phyloP scores from a whole-genome alignment of 352 stramenopile genomes.

The Peronosclerospora sorghi region DNA sequence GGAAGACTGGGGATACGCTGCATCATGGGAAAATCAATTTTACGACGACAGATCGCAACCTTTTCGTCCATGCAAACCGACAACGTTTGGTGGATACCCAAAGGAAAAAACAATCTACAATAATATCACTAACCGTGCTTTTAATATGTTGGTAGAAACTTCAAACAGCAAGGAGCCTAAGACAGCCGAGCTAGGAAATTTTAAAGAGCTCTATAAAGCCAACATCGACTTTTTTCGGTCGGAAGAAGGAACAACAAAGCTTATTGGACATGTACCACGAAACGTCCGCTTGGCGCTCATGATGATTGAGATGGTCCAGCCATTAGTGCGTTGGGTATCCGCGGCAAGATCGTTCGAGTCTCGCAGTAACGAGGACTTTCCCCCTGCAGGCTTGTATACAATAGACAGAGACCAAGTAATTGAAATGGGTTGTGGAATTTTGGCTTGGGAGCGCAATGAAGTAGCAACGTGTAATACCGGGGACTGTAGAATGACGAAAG shows the following conservation, averaged over 20 bases:
- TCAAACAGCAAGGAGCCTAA: too few species aligned
- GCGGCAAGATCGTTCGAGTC: conserved; percentile 4
- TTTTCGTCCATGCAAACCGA: too few species aligned
- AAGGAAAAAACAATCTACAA: too few species aligned
- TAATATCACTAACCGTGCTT: too few species aligned
- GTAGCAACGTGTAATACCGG: conserved; percentile 39
- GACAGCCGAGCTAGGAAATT: conserved; percentile 72
- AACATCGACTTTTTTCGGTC: conserved; percentile 57
- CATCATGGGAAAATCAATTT: too few species aligned
- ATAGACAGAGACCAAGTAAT: conserved; percentile 24
- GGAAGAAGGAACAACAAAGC: conserved; percentile 12
- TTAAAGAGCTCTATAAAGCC: conserved; percentile 48
- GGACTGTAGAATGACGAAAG: conserved; percentile 20
- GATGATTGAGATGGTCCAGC: conserved; percentile 92
- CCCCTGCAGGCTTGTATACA: conserved; percentile 36
- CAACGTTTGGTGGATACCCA: too few species aligned
- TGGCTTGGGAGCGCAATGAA: conserved; percentile 23
- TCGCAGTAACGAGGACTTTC: conserved; percentile 24
- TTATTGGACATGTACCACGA: conserved; percentile 88
- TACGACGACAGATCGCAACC: too few species aligned
- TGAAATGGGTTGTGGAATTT: conserved; percentile 39
- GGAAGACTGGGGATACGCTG: too few species aligned
- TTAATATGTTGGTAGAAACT: too few species aligned
- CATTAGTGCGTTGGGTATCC: conserved; percentile 83
- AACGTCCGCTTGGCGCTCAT: conserved; percentile 93